These are phyloP conservation scores for Scleromitrula shiraiana DNA, from an alignment of 2,329 filamentous ascomycete species.

Conservation along the genomic window DNA sequence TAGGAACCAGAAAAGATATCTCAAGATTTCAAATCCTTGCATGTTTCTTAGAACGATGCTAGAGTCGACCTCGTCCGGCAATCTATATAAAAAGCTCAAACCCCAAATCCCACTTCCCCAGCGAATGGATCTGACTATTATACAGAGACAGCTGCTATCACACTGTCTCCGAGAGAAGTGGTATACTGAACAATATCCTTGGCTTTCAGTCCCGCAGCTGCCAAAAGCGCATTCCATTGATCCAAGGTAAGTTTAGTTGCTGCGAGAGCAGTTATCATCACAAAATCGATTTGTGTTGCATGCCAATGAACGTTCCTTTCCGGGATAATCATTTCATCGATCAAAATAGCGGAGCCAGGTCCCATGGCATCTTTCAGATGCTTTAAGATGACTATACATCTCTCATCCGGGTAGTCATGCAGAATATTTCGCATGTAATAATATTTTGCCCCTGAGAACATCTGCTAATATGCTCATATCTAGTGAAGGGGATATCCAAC, in stretches of 20 bases:
- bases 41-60: no score
- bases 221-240: background rate
- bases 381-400: conserved; percentile 11
- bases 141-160: background rate
- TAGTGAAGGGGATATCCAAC: no score
- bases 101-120: background rate
- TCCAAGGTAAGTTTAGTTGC: conserved; percentile 30
- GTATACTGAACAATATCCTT: background rate
- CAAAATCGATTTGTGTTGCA: conserved; percentile 30
- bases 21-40: no score
- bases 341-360: conserved; percentile 28
- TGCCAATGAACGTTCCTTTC: conserved; percentile 29
- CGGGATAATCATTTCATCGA: conserved; percentile 37
- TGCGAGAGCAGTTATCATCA: conserved; percentile 31
- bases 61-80: no score
- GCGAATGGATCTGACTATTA: no score
- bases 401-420: conserved; percentile 33
- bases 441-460: conserved; percentile 13
- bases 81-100: background rate
- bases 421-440: conserved; percentile 35
- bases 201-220: background rate
- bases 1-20: no score
- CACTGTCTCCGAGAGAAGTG: background rate
- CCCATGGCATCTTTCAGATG: background rate
- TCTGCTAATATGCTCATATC: background rate